Percentiles rank a stretch among this genome's conserved stretches.
These are phyloP conservation scores for Dendrobium officinale DNA, from an alignment of 106 monocot species.

Conservation along the genomic window DNA sequence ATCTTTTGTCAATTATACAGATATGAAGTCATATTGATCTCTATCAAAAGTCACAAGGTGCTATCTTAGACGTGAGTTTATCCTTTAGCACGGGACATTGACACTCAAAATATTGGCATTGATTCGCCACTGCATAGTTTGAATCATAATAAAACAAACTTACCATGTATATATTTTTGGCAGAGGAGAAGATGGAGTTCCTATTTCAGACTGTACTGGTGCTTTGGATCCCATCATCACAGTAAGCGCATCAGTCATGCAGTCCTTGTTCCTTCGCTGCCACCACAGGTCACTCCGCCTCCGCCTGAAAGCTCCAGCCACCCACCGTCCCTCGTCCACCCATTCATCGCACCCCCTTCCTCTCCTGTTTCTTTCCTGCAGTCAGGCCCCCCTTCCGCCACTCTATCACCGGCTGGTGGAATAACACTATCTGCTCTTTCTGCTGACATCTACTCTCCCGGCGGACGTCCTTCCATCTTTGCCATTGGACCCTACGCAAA, in stretches of 20 bases:
- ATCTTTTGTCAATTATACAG: too few species aligned
- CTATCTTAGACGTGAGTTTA: too few species aligned
- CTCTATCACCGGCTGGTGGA: slow-evolving; percentile 52
- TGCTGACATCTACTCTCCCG: slow-evolving; percentile 39
- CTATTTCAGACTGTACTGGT: slow-evolving; percentile 66
- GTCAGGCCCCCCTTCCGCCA: slow-evolving; percentile 60
- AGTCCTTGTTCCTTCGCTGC: slow-evolving; percentile 50
- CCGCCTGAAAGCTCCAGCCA: slow-evolving; percentile 25
- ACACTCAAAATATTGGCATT: too few species aligned
- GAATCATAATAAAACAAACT: not conserved
- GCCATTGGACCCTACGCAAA: slow-evolving; percentile 86
- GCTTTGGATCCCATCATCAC: slow-evolving; percentile 63
- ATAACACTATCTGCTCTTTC: slow-evolving; percentile 44
- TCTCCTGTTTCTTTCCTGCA: slow-evolving; percentile 84
- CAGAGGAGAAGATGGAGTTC: slow-evolving; percentile 80
- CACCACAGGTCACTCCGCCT: slow-evolving; percentile 10
- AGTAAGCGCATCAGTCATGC: slow-evolving; percentile 56
- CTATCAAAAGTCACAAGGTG: too few species aligned
- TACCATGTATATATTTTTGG: not conserved
- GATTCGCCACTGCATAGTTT: too few species aligned
- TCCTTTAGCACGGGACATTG: too few species aligned
- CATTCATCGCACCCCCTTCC: slow-evolving; percentile 83
- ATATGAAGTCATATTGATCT: too few species aligned
- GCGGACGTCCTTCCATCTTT: slow-evolving; percentile 62
- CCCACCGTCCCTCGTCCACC: slow-evolving; percentile 23